Evolutionary conservation across 2,329 filamentous ascomycete genomes (phyloP).

Genomic region (Phialocephala sp.): DNA sequence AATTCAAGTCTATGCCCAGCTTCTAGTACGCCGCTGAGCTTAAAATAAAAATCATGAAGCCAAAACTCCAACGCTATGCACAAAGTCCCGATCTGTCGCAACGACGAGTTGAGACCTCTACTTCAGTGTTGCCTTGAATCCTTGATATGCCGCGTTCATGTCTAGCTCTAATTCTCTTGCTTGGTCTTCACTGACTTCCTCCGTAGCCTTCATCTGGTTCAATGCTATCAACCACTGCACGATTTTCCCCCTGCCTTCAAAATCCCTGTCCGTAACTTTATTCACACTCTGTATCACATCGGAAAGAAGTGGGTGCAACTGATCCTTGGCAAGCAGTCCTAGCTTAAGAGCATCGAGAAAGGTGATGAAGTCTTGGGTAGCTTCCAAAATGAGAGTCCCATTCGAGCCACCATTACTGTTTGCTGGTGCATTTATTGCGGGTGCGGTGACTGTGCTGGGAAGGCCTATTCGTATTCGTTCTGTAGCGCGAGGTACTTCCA

Average conservation of each 20-base stretch:
- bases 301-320: constrained; percentile 90
- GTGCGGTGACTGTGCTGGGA: constrained; percentile 75
- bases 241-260: constrained; percentile 95
- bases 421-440: constrained; percentile 50
- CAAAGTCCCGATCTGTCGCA: neutral
- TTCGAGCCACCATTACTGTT: constrained; percentile 48
- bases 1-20: neutral
- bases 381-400: constrained; percentile 77
- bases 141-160: constrained; percentile 92
- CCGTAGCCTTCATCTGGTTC: constrained; percentile 96
- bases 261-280: constrained; percentile 93
- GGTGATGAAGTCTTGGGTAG: constrained; percentile 98
- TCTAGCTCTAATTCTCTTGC: constrained; percentile 89
- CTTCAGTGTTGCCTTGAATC: constrained; percentile 70
- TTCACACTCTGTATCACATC: constrained; percentile 98
- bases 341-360: constrained; percentile 94
- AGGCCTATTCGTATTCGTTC: constrained; percentile 92
- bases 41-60: neutral
- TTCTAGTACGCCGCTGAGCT: neutral
- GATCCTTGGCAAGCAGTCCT: constrained; percentile 91
- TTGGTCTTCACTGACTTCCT: constrained; percentile 87
- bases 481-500: constrained; percentile 92
- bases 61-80: constrained; percentile 34
- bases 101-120: constrained; percentile 23
- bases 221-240: constrained; percentile 97